Evolutionary conservation across 2,329 filamentous ascomycete genomes (phyloP).

Genomic region (Metarhizium rileyi): DNA sequence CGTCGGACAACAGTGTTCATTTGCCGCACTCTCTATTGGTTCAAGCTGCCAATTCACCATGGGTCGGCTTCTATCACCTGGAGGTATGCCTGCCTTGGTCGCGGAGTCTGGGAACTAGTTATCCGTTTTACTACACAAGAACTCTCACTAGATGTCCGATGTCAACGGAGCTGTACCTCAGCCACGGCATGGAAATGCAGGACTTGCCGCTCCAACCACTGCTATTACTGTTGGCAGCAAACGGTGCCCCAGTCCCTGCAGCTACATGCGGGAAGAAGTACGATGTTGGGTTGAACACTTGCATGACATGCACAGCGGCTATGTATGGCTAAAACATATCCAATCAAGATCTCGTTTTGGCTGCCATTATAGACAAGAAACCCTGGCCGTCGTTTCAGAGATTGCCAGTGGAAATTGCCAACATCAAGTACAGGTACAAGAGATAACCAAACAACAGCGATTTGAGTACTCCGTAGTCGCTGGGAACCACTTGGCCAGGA

Average conservation of each 20-base stretch:
- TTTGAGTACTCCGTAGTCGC: background rate
- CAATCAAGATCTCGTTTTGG: constrained; percentile 17
- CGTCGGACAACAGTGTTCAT: too few species aligned
- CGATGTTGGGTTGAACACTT: constrained; percentile 25
- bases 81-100: too few species aligned
- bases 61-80: too few species aligned
- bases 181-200: background rate
- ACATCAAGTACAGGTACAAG: constrained; percentile 6
- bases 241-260: constrained; percentile 19
- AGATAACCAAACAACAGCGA: background rate
- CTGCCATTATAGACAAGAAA: background rate
- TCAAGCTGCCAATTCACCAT: too few species aligned
- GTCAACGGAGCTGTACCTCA: background rate
- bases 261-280: constrained; percentile 9
- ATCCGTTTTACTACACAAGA: too few species aligned
- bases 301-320: constrained; percentile 33
- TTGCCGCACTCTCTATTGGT: too few species aligned
- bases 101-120: too few species aligned
- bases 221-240: too few species aligned
- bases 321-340: constrained; percentile 27
- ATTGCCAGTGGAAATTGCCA: constrained; percentile 4
- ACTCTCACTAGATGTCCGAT: background rate
- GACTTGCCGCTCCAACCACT: background rate
- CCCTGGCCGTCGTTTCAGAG: constrained; percentile 24
- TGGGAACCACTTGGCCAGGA: background rate